phyloP scores from a whole-genome alignment of 1,139 yeast genomes.

The Scheffersomyces illinoinensis region DNA sequence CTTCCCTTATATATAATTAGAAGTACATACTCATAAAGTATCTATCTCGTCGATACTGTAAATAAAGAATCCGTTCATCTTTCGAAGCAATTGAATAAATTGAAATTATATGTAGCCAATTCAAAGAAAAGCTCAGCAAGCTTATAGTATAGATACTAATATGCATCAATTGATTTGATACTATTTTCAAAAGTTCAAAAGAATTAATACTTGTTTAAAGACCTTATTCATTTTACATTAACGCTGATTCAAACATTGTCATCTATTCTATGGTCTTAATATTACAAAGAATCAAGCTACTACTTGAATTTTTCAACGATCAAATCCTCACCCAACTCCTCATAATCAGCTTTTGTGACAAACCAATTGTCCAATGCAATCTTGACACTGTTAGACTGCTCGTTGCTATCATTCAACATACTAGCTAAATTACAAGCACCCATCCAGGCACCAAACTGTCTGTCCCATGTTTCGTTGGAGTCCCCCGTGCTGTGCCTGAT shows the following conservation, averaged over 20 bases:
- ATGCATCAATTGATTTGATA: too few relatives aligned
- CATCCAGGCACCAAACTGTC: slow-evolving; percentile 60
- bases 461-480: slow-evolving; percentile 48
- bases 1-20: neutral
- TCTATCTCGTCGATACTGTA: neutral
- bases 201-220: too few relatives aligned
- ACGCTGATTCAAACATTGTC: neutral
- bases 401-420: slow-evolving; percentile 43
- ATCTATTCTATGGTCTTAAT: neutral
- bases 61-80: neutral
- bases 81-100: neutral
- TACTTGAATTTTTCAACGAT: slow-evolving; percentile 56
- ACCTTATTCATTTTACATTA: too few relatives aligned
- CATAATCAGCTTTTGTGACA: slow-evolving; percentile 57
- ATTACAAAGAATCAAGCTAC: neutral
- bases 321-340: slow-evolving; percentile 60
- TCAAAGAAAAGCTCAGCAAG: too few relatives aligned
- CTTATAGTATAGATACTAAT: too few relatives aligned
- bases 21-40: neutral
- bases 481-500: slow-evolving; percentile 22
- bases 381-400: slow-evolving; percentile 41
- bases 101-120: neutral
- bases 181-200: too few relatives aligned
- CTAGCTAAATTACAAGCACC: slow-evolving; percentile 67
- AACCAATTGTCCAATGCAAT: slow-evolving; percentile 55